These are phyloP conservation scores for Backusella psychrophila DNA, from an alignment of 192 early-diverging fungal species.

Conservation along the genomic window DNA sequence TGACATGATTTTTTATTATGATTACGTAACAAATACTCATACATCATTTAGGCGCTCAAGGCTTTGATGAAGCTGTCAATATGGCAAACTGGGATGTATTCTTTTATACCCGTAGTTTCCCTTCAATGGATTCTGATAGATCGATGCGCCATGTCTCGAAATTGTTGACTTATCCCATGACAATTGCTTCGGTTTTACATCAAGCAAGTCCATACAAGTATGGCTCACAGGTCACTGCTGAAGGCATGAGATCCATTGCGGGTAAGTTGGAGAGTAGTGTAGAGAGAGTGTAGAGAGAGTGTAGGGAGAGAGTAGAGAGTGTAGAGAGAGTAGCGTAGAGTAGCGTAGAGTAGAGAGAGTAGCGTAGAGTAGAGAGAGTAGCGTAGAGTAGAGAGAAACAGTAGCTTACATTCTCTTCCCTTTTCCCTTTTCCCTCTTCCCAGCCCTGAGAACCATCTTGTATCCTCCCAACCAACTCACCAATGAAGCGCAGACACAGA, in stretches of 20 bases:
- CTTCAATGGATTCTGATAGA: conserved; percentile 63
- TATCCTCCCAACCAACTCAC: conserved; percentile 33
- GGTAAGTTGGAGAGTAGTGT: conserved; percentile 33
- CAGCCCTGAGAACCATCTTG: conserved; percentile 39
- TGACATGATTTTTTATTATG: neutral
- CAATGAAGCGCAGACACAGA: conserved; percentile 38
- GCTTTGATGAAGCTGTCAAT: conserved; percentile 73
- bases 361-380: too few species aligned
- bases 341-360: too few species aligned
- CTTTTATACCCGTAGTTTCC: conserved; percentile 77
- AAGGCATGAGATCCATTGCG: conserved; percentile 72
- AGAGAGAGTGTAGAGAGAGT: too few species aligned
- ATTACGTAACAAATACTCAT: too few species aligned
- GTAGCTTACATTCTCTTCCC: neutral
- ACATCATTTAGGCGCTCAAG: conserved; percentile 43
- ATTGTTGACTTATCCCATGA: conserved; percentile 76
- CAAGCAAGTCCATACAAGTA: conserved; percentile 69
- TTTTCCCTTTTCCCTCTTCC: neutral
- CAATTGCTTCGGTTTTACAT: conserved; percentile 70
- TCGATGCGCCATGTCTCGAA: conserved; percentile 81
- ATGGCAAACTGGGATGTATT: conserved; percentile 76
- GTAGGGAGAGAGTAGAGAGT: too few species aligned
- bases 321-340: too few species aligned
- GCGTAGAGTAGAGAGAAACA: too few species aligned
- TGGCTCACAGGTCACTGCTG: conserved; percentile 60